Conservation (phyloP, 2,329 filamentous ascomycete genomes). For the Neurospora sp. region DNA sequence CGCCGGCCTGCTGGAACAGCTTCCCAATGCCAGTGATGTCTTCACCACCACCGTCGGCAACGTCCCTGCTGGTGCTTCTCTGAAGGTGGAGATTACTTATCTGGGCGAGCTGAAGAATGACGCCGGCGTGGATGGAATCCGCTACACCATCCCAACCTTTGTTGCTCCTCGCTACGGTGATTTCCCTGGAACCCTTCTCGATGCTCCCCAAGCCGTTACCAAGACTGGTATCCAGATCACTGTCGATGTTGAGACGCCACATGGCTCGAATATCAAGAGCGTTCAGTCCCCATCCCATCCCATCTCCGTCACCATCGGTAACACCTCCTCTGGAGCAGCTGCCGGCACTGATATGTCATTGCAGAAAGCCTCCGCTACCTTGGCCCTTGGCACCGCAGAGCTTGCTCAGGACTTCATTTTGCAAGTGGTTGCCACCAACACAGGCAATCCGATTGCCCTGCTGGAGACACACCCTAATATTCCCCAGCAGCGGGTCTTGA, state of each 20-base stretch:
- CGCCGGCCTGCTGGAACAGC: constrained; percentile 56
- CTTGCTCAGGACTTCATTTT: constrained; percentile 59
- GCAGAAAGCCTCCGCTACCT: constrained; percentile 50
- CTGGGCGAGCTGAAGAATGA: constrained; percentile 65
- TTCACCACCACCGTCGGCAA: constrained; percentile 62
- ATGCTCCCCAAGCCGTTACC: constrained; percentile 8
- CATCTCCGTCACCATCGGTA: constrained; percentile 54
- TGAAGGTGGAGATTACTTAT: constrained; percentile 54
- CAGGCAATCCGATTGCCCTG: constrained; percentile 51
- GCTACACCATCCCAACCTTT: constrained; percentile 57
- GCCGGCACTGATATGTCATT: constrained; percentile 37
- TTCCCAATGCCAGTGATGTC: constrained; percentile 49
- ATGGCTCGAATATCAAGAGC: constrained; percentile 45
- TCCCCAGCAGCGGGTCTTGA: constrained; percentile 52
- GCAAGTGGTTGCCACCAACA: constrained; percentile 50
- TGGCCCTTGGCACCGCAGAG: constrained; percentile 40
- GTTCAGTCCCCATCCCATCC: constrained; percentile 60
- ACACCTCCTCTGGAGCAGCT: constrained; percentile 33
- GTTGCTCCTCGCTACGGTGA: constrained; percentile 58
- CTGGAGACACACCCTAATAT: constrained; percentile 56
- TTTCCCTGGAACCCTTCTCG: constrained; percentile 28
- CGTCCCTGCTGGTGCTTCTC: constrained; percentile 45
- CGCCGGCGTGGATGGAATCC: constrained; percentile 53
- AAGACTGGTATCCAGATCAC: constrained; percentile 40
- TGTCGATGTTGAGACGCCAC: constrained; percentile 49